These are phyloP conservation scores for Ramaria sp. DNA, from an alignment of 768 basidiomycete species.

Conservation along the genomic window DNA sequence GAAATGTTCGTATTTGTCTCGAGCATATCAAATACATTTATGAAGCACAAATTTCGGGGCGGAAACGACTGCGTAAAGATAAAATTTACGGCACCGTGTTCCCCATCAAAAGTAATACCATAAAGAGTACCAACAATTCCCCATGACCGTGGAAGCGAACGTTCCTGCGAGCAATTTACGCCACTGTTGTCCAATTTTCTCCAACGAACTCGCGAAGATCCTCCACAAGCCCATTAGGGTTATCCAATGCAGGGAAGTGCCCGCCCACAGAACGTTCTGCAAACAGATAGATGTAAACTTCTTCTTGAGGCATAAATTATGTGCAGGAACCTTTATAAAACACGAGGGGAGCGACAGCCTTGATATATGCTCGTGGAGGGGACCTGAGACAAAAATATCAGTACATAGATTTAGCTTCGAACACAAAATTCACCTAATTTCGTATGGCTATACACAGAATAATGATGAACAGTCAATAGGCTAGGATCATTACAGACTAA, in stretches of 20 bases:
- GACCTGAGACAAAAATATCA: neutral
- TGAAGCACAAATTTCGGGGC: no score
- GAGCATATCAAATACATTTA: no score
- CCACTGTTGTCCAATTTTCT: constrained; percentile 8
- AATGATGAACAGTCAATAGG: neutral
- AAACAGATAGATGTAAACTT: neutral
- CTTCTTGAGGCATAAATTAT: neutral
- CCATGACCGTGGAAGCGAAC: no score
- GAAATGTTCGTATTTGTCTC: no score
- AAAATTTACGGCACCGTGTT: no score
- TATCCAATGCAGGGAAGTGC: constrained; percentile 16
- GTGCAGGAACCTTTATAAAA: constrained; percentile 12
- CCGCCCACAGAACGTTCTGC: constrained; percentile 11
- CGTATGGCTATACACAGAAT: constrained; percentile 9
- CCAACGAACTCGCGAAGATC: constrained; percentile 13
- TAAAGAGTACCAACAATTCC: no score
- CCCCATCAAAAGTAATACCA: no score
- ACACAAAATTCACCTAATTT: constrained; percentile 9
- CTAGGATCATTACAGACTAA: neutral
- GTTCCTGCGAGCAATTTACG: neutral
- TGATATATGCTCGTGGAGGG: constrained; percentile 6
- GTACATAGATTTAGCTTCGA: neutral
- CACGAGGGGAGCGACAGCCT: constrained; percentile 11
- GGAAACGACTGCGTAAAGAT: no score
- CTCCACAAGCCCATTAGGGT: constrained; percentile 11